Base-by-base conservation (phyloP, 768 basidiomycete genomes). In the Phlebiopsis flavidoalba region DNA sequence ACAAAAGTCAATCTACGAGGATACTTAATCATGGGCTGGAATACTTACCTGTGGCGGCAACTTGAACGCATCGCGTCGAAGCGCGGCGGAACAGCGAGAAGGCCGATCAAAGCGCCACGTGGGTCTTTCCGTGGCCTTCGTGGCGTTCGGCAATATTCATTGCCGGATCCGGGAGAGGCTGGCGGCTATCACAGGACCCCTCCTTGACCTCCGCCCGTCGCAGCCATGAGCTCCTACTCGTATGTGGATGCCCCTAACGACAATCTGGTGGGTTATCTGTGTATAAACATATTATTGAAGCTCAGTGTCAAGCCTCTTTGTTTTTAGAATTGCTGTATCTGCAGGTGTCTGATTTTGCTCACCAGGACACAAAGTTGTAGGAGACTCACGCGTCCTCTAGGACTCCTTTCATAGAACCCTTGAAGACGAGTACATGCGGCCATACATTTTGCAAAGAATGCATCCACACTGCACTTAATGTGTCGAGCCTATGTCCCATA, bases 361-460 rank as follows among this genome's bases (percentile, higher is more conserved):
- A 19, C 50, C 43, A 60, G 36, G 12, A 43, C 10, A 43, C 40
- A 3, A 10, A 8, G 43, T 46, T 53, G 48, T 26, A 46, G 40
- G 45, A 24, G 59, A 21, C 61, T 40, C 22, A 49, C 22, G 10
- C 46, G 55, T 40, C 35, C 8, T 12, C 19, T n/a, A 88, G 87
- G 22, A 78, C 79, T 58, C 90, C 92, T 2, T 94, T 95, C 68
- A 74, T 84, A 8, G 83, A 92, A 33, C 94, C 93, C 10, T 80
- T 80, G 1, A 89, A 89, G 0, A 87, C 91, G 0, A 80, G 74
- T 45, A 83, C 87, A 8, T 95, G 94, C 66, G 78, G 82, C 61
- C 94, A 93, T 70, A 95, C 92, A 0, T 95, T 95, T 71, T 96
- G 94, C 71, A 73, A 74, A n/a, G 86, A 84, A 33, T 96, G 94